Conservation (phyloP, 768 basidiomycete species). For the Brasilioporus rufonigricans region DNA sequence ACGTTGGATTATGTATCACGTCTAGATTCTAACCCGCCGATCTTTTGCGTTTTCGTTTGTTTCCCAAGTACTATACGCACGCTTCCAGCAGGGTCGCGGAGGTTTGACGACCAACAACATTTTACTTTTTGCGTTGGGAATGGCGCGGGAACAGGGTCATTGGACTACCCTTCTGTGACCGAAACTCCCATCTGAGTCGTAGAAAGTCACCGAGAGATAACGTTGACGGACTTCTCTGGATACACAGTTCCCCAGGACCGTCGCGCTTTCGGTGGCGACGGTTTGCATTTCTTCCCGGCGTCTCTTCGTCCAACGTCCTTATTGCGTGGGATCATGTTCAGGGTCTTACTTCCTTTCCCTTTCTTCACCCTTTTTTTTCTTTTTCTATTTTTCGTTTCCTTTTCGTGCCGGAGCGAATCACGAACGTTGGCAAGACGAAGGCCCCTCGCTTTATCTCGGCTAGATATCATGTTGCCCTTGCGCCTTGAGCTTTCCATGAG, state of each 20-base stretch:
- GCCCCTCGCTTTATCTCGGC: conserved; percentile 18
- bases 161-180: not conserved
- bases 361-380: not conserved
- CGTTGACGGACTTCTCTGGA: not conserved
- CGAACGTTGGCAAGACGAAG: not conserved
- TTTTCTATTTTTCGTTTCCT: not conserved
- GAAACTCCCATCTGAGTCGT: not conserved
- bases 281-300: not conserved
- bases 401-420: conserved; percentile 3
- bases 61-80: not conserved
- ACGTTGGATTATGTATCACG: conserved; percentile 7
- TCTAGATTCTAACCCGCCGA: not conserved
- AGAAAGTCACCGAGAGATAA: not conserved
- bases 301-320: not conserved
- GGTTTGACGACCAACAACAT: not conserved
- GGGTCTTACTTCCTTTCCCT: not conserved
- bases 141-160: not conserved
- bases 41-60: not conserved
- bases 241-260: not conserved
- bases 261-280: not conserved
- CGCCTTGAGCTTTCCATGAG: conserved; percentile 33
- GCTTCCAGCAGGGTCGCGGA: conserved; percentile 1
- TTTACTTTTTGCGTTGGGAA: not conserved
- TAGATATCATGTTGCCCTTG: conserved; percentile 18
- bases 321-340: not conserved